phyloP scores from a whole-genome alignment of 805 yeast genomes.

The Cyberlindnera mississippiensis region DNA sequence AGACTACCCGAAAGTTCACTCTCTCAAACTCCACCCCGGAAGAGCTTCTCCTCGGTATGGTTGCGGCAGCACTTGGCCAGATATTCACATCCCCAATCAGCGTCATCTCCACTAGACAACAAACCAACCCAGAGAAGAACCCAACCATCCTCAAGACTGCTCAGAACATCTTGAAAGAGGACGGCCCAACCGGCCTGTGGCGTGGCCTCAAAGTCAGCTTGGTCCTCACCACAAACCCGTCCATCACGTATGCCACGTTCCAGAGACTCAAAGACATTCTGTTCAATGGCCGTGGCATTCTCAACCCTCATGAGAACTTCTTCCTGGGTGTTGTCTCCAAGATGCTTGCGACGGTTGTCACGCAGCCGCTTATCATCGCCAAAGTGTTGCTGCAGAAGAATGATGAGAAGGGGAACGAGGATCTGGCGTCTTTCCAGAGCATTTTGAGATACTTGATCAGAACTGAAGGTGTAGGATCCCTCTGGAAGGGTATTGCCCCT shows the following conservation, averaged over 20 bases:
- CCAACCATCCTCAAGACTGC: slow-evolving; percentile 39
- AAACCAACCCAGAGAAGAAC: slow-evolving; percentile 39
- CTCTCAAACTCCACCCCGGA: slow-evolving; percentile 47
- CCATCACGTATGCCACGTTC: slow-evolving; percentile 80
- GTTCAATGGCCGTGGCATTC: slow-evolving; percentile 30
- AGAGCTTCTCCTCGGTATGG: slow-evolving; percentile 70
- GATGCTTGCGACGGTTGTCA: slow-evolving; percentile 70
- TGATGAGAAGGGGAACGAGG: slow-evolving; percentile 35
- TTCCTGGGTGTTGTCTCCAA: slow-evolving; percentile 76
- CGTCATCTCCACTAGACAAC: slow-evolving; percentile 66
- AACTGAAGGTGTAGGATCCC: slow-evolving; percentile 58
- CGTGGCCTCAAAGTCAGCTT: slow-evolving; percentile 77
- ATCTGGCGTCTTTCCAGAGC: slow-evolving; percentile 55
- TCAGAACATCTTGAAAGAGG: slow-evolving; percentile 51
- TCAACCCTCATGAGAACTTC: slow-evolving; percentile 64
- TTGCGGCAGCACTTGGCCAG: slow-evolving; percentile 81
- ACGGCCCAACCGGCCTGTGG: slow-evolving; percentile 75
- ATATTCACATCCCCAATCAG: slow-evolving; percentile 77
- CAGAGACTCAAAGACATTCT: slow-evolving; percentile 59
- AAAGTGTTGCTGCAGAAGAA: slow-evolving; percentile 73
- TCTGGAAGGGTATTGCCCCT: slow-evolving; percentile 80
- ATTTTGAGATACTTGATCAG: slow-evolving; percentile 57
- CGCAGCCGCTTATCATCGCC: slow-evolving; percentile 83
- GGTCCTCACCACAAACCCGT: slow-evolving; percentile 76
- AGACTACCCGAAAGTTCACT: slow-evolving; percentile 19